Evolutionary conservation across 257 asterid species (phyloP), one percentile per base, ranked within the genome.

Genomic region (Dorcoceras hygrometricum): DNA sequence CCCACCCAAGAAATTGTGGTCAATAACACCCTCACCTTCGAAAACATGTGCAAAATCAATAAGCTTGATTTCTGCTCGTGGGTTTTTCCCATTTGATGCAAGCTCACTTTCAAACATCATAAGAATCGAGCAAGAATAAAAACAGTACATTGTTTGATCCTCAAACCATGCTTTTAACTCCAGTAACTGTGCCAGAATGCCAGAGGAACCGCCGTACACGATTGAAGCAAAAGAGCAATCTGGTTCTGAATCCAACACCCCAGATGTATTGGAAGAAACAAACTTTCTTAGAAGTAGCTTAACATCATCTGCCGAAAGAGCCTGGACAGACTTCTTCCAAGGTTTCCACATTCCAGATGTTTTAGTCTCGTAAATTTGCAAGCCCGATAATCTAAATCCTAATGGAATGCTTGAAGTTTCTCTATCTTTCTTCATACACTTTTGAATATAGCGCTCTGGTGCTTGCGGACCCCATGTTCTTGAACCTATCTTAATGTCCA

Each of bases 101-200:
- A 71, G 85, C 77, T 78, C 89, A 76, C 89, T 87, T 4, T 92
- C 96, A 55, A 78, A 92, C 83, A 75, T 85, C 76, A 92, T 63
- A 22, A 84, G 95, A 48, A 92, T 56, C 4, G 98, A 89, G 76
- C 87, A 73, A 8, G 97, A 67, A 65, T 83, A 89, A 80, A 92
- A 89, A 75, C 89, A 96, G 72, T 79, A 89, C 6, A 59, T 70
- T 0, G 96, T 84, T 78, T 92, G 97, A 74, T 86, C 93, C 84
- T 92, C 98, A 70, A 92, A 89, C 97, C 98, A 92, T 0, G 96
- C 75, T 78, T 92, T 92, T 81, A 93, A 68, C 75, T 90, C 96
- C 68, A 84, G 78, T 26, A 93, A 70, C 74, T 90, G 95, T 0
- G 97, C 82, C 29, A 93, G 75, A 70, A 90, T 81, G 8, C 97